These are phyloP conservation scores for Alternaria gansuensis DNA, from an alignment of 2,329 filamentous ascomycete species.

Conservation along the genomic window DNA sequence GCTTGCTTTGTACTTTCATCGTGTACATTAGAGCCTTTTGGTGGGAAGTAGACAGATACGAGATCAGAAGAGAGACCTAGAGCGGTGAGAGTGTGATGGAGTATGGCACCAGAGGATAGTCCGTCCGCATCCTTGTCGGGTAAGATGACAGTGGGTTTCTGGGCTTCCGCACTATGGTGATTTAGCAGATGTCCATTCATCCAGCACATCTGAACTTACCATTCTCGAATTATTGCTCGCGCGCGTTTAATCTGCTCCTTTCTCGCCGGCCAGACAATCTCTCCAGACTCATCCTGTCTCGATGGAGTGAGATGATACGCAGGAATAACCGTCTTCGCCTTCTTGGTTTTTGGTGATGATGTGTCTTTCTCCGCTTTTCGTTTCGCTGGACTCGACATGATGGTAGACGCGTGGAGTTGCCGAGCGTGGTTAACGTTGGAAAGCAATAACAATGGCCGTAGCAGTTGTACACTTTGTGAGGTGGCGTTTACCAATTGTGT, in stretches of 20 bases:
- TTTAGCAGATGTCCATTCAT: slow-evolving; percentile 9
- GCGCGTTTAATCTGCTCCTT: slow-evolving; percentile 64
- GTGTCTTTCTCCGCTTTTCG: slow-evolving; percentile 39
- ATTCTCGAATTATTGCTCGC: slow-evolving; percentile 65
- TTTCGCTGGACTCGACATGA: slow-evolving; percentile 41
- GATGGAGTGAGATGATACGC: slow-evolving; percentile 46
- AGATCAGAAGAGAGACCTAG: slow-evolving; percentile 64
- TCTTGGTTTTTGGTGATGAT: slow-evolving; percentile 35
- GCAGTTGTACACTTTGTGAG: not conserved
- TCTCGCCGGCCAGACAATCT: slow-evolving; percentile 70
- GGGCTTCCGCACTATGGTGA: slow-evolving; percentile 58
- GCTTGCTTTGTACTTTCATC: slow-evolving; percentile 61
- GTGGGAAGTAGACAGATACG: slow-evolving; percentile 67
- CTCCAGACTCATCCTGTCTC: slow-evolving; percentile 51
- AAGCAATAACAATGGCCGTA: not conserved
- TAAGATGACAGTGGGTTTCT: slow-evolving; percentile 66
- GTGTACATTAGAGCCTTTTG: slow-evolving; percentile 68
- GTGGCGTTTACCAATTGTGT: not conserved
- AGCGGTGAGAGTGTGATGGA: slow-evolving; percentile 66
- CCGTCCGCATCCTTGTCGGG: slow-evolving; percentile 77
- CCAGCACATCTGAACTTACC: slow-evolving; percentile 52
- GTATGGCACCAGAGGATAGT: slow-evolving; percentile 69
- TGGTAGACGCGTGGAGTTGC: slow-evolving; percentile 22
- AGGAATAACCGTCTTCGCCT: slow-evolving; percentile 36
- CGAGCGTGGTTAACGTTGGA: not conserved